These are phyloP conservation scores for Boletus rufocinnamomeus DNA, from an alignment of 768 basidiomycete genomes.

Conservation along the genomic window DNA sequence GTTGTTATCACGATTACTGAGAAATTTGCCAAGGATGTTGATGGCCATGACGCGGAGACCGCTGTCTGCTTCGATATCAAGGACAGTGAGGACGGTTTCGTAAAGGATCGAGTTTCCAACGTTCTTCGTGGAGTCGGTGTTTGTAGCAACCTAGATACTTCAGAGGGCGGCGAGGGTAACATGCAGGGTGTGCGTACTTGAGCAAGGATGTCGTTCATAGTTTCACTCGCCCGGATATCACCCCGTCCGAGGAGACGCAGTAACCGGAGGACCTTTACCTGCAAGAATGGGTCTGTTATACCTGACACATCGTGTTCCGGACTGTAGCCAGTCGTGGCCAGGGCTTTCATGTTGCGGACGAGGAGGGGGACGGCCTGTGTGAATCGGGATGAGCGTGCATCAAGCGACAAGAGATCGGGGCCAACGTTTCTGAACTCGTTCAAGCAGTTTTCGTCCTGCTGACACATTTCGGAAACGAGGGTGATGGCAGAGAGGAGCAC, in stretches of 20 bases:
- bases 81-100: constrained; percentile 93
- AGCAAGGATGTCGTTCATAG: constrained; percentile 98
- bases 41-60: constrained; percentile 99
- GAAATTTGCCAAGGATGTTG: constrained; percentile 97
- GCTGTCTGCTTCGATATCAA: constrained; percentile 96
- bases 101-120: constrained; percentile 98
- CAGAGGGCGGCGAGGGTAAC: not conserved
- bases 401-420: constrained; percentile 9
- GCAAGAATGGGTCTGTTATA: constrained; percentile 95
- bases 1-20: constrained; percentile 97
- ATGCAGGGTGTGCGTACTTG: constrained; percentile 53
- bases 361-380: constrained; percentile 85
- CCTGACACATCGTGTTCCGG: constrained; percentile 99
- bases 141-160: constrained; percentile 84
- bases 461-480: constrained; percentile 93
- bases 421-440: constrained; percentile 90
- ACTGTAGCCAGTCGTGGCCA: constrained; percentile 95
- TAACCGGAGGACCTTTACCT: constrained; percentile 89
- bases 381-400: constrained; percentile 8
- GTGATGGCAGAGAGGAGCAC: constrained; percentile 94
- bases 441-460: constrained; percentile 66
- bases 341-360: constrained; percentile 91
- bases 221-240: constrained; percentile 85
- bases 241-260: constrained; percentile 86
- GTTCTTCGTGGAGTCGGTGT: constrained; percentile 96